A percentile compares a stretch with the other conserved stretches of the same genome.
These are phyloP conservation scores for Fraxinus angustifolia DNA, from an alignment of 305 asterid species.

Conservation along the genomic window DNA sequence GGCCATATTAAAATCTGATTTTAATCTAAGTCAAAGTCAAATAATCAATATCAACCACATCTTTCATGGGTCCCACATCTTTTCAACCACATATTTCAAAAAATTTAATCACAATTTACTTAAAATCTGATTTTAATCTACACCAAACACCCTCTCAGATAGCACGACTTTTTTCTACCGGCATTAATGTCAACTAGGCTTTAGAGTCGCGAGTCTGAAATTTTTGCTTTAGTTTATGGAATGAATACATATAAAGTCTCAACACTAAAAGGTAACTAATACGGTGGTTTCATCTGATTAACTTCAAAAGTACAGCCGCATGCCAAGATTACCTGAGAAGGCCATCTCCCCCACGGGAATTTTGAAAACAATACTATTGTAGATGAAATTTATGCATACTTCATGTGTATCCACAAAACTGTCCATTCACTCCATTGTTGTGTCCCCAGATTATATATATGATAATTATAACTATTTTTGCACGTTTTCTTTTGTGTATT, in stretches of 20 bases:
- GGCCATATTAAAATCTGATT: no score
- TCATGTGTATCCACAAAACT: neutral
- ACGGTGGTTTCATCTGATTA: neutral
- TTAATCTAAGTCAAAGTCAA: no score
- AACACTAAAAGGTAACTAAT: neutral
- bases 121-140: no score
- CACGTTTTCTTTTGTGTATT: neutral
- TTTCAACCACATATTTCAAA: no score
- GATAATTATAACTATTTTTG: neutral
- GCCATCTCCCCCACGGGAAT: neutral
- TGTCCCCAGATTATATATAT: neutral
- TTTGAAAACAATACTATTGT: neutral
- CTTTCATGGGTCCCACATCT: no score
- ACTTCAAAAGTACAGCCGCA: neutral
- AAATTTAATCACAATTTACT: no score
- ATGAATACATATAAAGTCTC: neutral
- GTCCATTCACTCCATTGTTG: neutral
- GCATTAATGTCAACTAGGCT: neutral
- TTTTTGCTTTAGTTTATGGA: neutral
- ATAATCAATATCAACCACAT: no score
- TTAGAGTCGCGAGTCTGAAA: neutral
- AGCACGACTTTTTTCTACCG: neutral
- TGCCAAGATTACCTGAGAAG: neutral
- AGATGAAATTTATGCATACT: neutral
- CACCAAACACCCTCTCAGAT: neutral